These are phyloP conservation scores for Cytospora piceae DNA, from an alignment of 2,329 filamentous ascomycete species.

Conservation along the genomic window DNA sequence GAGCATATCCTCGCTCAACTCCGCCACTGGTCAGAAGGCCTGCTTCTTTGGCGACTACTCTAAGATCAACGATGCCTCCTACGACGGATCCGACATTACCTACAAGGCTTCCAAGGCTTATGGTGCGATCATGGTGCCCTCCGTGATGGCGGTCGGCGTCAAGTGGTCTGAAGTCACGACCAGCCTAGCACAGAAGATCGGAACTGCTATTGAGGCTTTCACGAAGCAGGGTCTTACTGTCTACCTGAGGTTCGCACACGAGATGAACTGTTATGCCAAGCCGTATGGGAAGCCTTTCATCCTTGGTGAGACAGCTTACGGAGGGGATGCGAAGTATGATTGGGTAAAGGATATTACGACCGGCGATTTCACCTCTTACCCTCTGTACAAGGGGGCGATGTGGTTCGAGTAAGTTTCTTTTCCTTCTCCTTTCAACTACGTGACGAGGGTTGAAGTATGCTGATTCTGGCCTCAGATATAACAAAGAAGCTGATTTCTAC, in stretches of 20 bases:
- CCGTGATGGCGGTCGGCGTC: constrained; percentile 34
- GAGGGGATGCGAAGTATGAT: constrained; percentile 21
- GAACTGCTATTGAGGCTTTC: constrained; percentile 28
- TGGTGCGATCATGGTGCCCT: constrained; percentile 33
- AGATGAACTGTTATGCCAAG: constrained; percentile 34
- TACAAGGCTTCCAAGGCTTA: constrained; percentile 28
- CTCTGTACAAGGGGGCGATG: constrained; percentile 28
- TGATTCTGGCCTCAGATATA: constrained; percentile 3
- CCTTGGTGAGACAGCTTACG: constrained; percentile 28
- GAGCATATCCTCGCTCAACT: constrained; percentile 29
- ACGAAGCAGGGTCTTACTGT: constrained; percentile 30
- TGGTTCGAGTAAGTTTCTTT: constrained; percentile 27
- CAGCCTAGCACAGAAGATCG: constrained; percentile 27
- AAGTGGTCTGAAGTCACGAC: constrained; percentile 28
- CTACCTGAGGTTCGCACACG: constrained; percentile 33
- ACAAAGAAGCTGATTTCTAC: constrained; percentile 27
- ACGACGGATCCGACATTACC: constrained; percentile 31
- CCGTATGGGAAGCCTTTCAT: constrained; percentile 27
- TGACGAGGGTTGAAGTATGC: not conserved
- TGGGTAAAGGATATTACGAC: constrained; percentile 25
- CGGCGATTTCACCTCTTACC: constrained; percentile 24
- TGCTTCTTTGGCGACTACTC: constrained; percentile 35
- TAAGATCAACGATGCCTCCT: constrained; percentile 33
- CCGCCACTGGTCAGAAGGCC: constrained; percentile 26
- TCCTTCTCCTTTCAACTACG: too few species aligned